These are phyloP conservation scores for Cenococcum geophilum DNA, from an alignment of 495 filamentous ascomycete genomes.

Conservation along the genomic window DNA sequence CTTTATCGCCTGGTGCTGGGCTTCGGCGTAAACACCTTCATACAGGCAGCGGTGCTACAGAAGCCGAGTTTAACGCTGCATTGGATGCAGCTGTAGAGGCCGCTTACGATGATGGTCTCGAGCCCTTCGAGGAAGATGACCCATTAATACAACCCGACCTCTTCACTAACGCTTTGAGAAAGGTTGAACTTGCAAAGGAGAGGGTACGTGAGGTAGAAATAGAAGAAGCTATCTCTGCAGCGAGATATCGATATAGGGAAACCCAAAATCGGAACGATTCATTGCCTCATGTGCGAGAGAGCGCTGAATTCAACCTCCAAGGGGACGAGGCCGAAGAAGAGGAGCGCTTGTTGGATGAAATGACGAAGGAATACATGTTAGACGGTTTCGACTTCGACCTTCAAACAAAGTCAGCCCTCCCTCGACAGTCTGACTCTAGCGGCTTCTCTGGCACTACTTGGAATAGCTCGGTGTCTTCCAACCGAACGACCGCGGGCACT, in stretches of 20 bases:
- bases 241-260: constrained; percentile 48
- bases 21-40: constrained; percentile 62
- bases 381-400: constrained; percentile 79
- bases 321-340: constrained; percentile 85
- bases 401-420: constrained; percentile 67
- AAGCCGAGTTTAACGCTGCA: constrained; percentile 91
- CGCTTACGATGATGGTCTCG: constrained; percentile 88
- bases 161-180: constrained; percentile 38
- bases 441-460: constrained; percentile 76
- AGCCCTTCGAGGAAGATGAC: constrained; percentile 55
- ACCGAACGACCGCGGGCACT: constrained; percentile 65
- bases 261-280: constrained; percentile 39
- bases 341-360: constrained; percentile 85
- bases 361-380: constrained; percentile 80
- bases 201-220: constrained; percentile 69
- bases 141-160: constrained; percentile 16
- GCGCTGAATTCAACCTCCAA: constrained; percentile 45
- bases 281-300: constrained; percentile 36
- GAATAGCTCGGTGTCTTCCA: constrained; percentile 79
- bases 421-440: constrained; percentile 84
- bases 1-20: constrained; percentile 63
- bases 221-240: constrained; percentile 56
- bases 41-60: constrained; percentile 65
- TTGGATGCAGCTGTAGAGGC: constrained; percentile 94
- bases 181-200: constrained; percentile 73